Evolutionary conservation across 2,329 filamentous ascomycete genomes (phyloP).

Genomic region (Tricladium varicosporioides): DNA sequence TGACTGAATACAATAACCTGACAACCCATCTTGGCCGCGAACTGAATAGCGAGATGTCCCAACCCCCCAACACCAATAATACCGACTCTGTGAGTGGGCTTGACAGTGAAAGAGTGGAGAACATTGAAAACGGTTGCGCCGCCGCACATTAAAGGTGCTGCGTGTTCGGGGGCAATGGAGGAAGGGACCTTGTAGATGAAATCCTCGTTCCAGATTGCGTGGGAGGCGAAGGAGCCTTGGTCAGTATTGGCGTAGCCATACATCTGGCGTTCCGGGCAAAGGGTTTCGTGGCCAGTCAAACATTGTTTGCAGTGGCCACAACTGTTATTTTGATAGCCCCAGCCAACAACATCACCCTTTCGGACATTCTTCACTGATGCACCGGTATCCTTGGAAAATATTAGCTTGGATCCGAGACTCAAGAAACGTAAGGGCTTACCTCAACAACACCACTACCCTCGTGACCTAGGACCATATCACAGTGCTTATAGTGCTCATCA

Average conservation of each 20-base stretch:
- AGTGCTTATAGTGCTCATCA: constrained; percentile 40
- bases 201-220: constrained; percentile 39
- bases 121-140: constrained; percentile 42
- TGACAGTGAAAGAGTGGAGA: constrained; percentile 37
- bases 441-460: constrained; percentile 49
- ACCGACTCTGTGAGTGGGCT: constrained; percentile 33
- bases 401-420: constrained; percentile 5
- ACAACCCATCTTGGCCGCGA: constrained; percentile 61
- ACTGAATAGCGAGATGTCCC: constrained; percentile 62
- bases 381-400: constrained; percentile 34
- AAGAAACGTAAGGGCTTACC: constrained; percentile 11
- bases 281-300: constrained; percentile 42
- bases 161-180: constrained; percentile 37
- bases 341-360: constrained; percentile 46
- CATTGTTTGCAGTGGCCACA: constrained; percentile 47
- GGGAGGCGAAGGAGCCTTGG: constrained; percentile 45
- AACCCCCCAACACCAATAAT: constrained; percentile 58
- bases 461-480: constrained; percentile 45
- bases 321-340: constrained; percentile 42
- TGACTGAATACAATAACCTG: constrained; percentile 57
- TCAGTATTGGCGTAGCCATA: constrained; percentile 44
- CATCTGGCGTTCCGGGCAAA: constrained; percentile 41
- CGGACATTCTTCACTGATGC: constrained; percentile 39
- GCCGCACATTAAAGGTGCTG: constrained; percentile 46
- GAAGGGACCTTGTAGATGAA: constrained; percentile 42